Evolutionary conservation across 2,329 filamentous ascomycete species (phyloP), one percentile per base, ranked within the genome.

Genomic region (Trichoderma arundinaceum): DNA sequence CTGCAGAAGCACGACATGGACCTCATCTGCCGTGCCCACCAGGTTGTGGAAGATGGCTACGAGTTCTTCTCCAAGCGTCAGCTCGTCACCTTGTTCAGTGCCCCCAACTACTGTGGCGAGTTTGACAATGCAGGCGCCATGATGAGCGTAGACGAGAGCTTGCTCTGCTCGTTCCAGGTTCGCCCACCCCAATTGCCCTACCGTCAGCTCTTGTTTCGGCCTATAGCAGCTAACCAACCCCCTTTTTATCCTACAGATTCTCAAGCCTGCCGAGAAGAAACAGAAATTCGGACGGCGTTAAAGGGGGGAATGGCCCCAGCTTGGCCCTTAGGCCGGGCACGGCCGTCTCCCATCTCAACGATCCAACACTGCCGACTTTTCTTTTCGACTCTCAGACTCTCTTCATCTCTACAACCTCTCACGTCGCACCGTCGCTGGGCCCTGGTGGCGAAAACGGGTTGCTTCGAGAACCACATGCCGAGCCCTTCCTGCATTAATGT

Each of bases 221-320:
- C 10, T 54, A n/a, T n/a, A n/a, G n/a, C 9, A n/a, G 10, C 53
- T 59, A 17, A 33, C 54, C 38, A 13, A 44, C 44, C 9, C 54
- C 13, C 32, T 22, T 13, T 43, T 17, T 48, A 7, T 7, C 19
- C 28, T 7, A 33, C 73, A 96, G 92, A 98, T 99, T 78, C 86
- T 99, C 84, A 99, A 98, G 86, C 95, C 95, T 77, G 95, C 95
- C 81, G 95, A 99, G 88, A 99, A 99, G 90, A 99, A 99, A 90
- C 94, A 97, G 92, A 98, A 98, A 94, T 96, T 96, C 90, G 92
- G 92, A 84, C 91, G 93, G 83, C 92, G 92, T 91, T 96, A 93
- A 88, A 75, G 5, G 22, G 15, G 74, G n/a, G n/a, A n/a, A 73
- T 57, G 61, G 22, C 39, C 38, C 69, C n/a, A 41, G 1, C 4